Conservation (phyloP, 2,329 filamentous ascomycete species). For the Ceratocystis papillata region DNA sequence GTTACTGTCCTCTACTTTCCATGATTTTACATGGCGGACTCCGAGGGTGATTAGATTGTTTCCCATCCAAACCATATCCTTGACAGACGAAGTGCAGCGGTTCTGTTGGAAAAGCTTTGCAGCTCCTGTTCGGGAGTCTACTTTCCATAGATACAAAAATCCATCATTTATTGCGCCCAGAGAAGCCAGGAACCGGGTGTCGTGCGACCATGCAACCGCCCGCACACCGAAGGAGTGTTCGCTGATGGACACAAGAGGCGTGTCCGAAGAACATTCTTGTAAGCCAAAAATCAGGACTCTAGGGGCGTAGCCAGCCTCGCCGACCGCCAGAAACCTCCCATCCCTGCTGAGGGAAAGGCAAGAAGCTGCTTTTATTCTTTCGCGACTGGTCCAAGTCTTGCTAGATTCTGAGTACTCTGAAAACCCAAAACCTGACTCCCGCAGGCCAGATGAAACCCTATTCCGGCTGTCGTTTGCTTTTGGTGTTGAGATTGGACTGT, state of each 20-base stretch:
- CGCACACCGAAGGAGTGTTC: constrained; percentile 87
- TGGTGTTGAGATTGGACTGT: constrained; percentile 45
- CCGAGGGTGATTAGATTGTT: constrained; percentile 74
- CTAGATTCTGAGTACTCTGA: constrained; percentile 51
- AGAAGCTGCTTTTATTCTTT: constrained; percentile 88
- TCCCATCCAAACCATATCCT: constrained; percentile 84
- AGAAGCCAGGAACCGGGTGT: constrained; percentile 77
- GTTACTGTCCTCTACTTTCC: constrained; percentile 64
- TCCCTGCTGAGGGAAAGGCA: constrained; percentile 82
- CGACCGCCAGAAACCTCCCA: constrained; percentile 77
- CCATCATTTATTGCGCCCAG: constrained; percentile 84
- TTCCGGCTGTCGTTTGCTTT: constrained; percentile 55
- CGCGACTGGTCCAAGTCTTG: constrained; percentile 76
- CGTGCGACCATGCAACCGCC: constrained; percentile 77
- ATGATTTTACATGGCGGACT: constrained; percentile 84
- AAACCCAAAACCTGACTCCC: constrained; percentile 40
- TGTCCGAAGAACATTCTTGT: constrained; percentile 66
- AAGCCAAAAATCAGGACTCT: constrained; percentile 83
- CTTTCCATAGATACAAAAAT: constrained; percentile 81
- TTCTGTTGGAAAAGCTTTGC: constrained; percentile 74
- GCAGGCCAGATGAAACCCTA: constrained; percentile 38
- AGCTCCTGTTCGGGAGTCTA: constrained; percentile 70
- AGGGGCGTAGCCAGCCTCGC: constrained; percentile 90
- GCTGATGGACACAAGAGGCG: constrained; percentile 70
- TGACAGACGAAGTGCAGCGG: constrained; percentile 79